Percentiles rank a stretch among this genome's conserved stretches.
Evolutionary conservation across 2,329 filamentous ascomycete species (phyloP).

Genomic region (Lachnellula cervina): DNA sequence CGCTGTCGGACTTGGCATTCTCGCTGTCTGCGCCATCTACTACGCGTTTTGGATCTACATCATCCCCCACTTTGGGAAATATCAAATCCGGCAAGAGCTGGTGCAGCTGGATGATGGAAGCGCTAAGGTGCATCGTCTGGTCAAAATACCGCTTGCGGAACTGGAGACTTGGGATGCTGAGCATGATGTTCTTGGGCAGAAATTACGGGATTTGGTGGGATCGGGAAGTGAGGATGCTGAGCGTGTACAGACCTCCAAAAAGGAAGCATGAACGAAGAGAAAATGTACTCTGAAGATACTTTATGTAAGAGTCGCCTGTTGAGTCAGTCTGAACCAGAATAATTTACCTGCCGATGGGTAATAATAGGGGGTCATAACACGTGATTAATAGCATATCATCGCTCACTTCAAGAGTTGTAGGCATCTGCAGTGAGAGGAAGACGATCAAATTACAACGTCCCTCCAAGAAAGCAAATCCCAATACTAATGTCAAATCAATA

Average conservation of each 20-base stretch:
- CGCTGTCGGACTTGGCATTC: constrained; percentile 56
- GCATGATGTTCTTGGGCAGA: constrained; percentile 43
- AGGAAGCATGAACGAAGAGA: not conserved
- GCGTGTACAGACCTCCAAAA: not conserved
- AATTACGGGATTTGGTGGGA: not conserved
- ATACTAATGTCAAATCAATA: not conserved
- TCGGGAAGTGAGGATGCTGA: not conserved
- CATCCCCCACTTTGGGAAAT: constrained; percentile 48
- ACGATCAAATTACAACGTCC: too few species aligned
- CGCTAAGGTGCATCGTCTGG: constrained; percentile 42
- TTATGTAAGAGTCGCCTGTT: too few species aligned
- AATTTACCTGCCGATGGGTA: too few species aligned
- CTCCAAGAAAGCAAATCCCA: not conserved
- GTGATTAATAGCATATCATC: too few species aligned
- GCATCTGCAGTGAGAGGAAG: too few species aligned
- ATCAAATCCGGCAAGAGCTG: constrained; percentile 51
- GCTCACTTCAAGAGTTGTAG: too few species aligned
- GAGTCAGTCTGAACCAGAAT: too few species aligned
- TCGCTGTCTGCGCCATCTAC: constrained; percentile 50
- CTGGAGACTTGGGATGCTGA: constrained; percentile 52
- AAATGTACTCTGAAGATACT: too few species aligned
- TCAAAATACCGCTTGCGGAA: constrained; percentile 48
- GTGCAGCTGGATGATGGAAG: constrained; percentile 44
- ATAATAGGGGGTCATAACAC: too few species aligned
- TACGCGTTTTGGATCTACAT: constrained; percentile 55